phyloP scores from a whole-genome alignment of 2,329 filamentous ascomycete genomes.

The Aspergillus neotritici region DNA sequence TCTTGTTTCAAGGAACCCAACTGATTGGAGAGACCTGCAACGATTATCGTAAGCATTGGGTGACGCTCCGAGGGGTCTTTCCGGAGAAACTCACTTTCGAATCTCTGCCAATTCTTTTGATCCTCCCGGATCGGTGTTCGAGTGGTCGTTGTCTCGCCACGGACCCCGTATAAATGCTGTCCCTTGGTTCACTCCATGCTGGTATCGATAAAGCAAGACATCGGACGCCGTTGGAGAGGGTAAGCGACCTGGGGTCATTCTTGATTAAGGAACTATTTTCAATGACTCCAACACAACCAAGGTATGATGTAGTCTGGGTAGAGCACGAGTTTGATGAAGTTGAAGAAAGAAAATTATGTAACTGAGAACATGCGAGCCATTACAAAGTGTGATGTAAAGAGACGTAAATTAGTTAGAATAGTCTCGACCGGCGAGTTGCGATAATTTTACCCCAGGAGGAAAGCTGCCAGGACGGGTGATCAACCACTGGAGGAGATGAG shows the following conservation, averaged over 20 bases:
- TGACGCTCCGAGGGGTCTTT: neutral
- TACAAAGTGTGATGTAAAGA: too few relatives aligned
- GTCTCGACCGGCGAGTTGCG: too few relatives aligned
- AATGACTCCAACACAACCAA: too few relatives aligned
- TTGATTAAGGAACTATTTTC: neutral
- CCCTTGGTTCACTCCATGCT: slow-evolving; percentile 56
- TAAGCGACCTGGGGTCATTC: neutral
- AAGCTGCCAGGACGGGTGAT: too few relatives aligned
- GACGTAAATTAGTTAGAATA: too few relatives aligned
- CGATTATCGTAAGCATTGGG: neutral
- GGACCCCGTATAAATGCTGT: slow-evolving; percentile 56
- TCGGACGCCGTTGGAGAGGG: slow-evolving; percentile 15
- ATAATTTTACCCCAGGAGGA: too few relatives aligned
- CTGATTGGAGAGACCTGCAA: slow-evolving; percentile 38
- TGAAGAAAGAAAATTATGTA: too few relatives aligned
- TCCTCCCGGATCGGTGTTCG: slow-evolving; percentile 37
- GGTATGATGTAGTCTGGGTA: too few relatives aligned
- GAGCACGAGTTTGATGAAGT: too few relatives aligned
- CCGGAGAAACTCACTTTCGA: slow-evolving; percentile 26
- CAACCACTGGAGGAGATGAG: too few relatives aligned
- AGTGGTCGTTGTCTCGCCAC: slow-evolving; percentile 51
- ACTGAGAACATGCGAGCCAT: too few relatives aligned
- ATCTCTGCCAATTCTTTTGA: slow-evolving; percentile 51
- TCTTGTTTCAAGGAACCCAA: slow-evolving; percentile 46
- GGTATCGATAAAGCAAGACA: slow-evolving; percentile 51